Evolutionary conservation across 2,329 filamentous ascomycete species (phyloP), one percentile per base, ranked within the genome.

Genomic region (Ceratocystis alfenasii): DNA sequence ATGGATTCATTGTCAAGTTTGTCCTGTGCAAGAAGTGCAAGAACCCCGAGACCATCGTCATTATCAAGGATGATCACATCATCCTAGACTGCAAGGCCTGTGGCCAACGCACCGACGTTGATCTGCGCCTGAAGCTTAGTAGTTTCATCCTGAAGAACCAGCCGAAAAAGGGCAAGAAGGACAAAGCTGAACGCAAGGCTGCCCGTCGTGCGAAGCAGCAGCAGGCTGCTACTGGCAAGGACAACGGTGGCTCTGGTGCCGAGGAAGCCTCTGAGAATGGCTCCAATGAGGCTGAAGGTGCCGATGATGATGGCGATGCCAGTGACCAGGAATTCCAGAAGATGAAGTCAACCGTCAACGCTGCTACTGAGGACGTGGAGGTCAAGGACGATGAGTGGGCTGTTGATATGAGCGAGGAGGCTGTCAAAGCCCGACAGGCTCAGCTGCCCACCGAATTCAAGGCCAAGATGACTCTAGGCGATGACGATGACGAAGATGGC

Each of bases 1-100:
- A 97, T 76, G 92, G 92, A 72, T 99, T 99, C 84, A 99, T 99
- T 80, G 84, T 87, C 81, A 96, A 90, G 80, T 99, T 97, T 72
- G 94, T 99, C 73, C 91, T 99, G 70, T 99, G 94, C 89, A 95
- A 95, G 81, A 93, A 95, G 77, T 99, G 94, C 87, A 96, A 96
- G 86, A 99, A 99, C 77, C 94, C 94, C 45, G 94, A 99, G 82
- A 99, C 94, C 70, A 92, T 95, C 70, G 87, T 97, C 74, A 85
- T 88, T 74, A 90, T 97, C 82, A 96, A 96, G 79, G 92, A 96
- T 73, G 90, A 88, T 65, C 86, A 83, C 75, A 97, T 99, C 76
- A 78, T 90, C 69, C 86, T 97, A 71, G 94, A 99, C 79, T 99
- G 94, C 87, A 99, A 99, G 81, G 94, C 94, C 69, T 99, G 94